Conservation (phyloP, 106 monocot genomes). For the Phalaenopsis aphrodite region DNA sequence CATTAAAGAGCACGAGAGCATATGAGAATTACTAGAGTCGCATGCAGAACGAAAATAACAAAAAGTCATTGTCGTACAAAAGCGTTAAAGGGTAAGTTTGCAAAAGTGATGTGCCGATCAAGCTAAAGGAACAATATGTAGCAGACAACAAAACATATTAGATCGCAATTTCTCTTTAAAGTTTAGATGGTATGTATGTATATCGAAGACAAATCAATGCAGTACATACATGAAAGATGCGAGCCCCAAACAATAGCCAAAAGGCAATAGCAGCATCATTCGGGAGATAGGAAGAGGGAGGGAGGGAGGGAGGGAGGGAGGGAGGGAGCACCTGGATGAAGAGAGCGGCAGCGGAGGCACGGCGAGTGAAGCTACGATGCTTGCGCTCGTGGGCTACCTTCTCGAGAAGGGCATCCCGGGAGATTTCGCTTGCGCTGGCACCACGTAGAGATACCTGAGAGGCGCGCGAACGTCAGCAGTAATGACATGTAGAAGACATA, state of each 20-base stretch:
- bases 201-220: neutral
- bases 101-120: neutral
- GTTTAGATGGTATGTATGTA: neutral
- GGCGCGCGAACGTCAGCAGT: neutral
- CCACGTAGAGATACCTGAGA: slow-evolving; percentile 74
- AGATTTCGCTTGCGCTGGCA: slow-evolving; percentile 71
- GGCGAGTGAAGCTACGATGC: slow-evolving; percentile 59
- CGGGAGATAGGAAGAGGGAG: neutral
- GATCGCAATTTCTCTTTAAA: neutral
- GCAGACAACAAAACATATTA: neutral
- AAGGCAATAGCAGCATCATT: neutral
- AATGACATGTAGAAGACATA: neutral
- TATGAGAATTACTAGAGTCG: too few species aligned
- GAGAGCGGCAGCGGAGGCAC: slow-evolving; percentile 61
- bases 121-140: neutral
- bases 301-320: neutral
- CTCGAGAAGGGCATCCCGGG: slow-evolving; percentile 79
- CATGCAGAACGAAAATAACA: too few species aligned
- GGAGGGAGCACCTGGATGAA: slow-evolving; percentile 56
- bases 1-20: neutral
- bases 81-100: neutral
- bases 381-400: slow-evolving; percentile 74
- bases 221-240: neutral
- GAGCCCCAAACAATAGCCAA: neutral
- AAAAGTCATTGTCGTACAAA: neutral